Evolutionary conservation across 257 asterid genomes (phyloP), one percentile per base, ranked within the genome.

Genomic region (Primulina tabacum): DNA sequence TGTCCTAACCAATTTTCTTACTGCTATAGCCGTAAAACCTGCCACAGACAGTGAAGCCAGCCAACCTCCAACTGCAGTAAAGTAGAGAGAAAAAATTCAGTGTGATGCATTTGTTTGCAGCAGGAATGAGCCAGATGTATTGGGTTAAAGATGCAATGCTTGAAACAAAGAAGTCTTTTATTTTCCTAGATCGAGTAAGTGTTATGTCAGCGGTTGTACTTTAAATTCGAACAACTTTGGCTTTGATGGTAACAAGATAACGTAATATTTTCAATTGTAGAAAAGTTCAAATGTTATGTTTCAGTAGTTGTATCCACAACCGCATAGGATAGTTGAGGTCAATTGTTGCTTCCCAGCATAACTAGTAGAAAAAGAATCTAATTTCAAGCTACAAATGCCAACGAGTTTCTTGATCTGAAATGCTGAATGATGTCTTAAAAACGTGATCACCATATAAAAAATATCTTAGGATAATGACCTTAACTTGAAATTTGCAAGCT

Each of bases 11-110:
- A 90, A 65, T 64, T 90, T 90, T 68, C 99, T 82, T 75, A 93
- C 91, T 2, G 97, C 84, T 64, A 93, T 87, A 38, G 99, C 97
- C 16, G 97, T 86, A 77, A 63, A 93, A 65, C 97, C 97, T 20
- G 99, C 99, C 50, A 89, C 99, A 47, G 82, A 50, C 2, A 89
- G 92, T 40, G 99, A 90, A 75, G 96, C 97, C 73, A 93, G 70
- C 99, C 99, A 93, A 6, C 99, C 99, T 37, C 80, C 96, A 73
- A 78, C 98, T 92, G 87, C 82, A 83, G 28, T 64, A 71, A 30
- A 72, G 33, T 52, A 69, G 26, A 33, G 26, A 35, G 7, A 32
- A 6, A n/a, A 30, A 33, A 66, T 53, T 7, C 53, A 64, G n/a
- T 56, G 20, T 43, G 17, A 50, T 43, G 35, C 65, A 64, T 64